Base-by-base conservation (phyloP, 169 alveolate genomes). In the Eimeria necatrix region DNA sequence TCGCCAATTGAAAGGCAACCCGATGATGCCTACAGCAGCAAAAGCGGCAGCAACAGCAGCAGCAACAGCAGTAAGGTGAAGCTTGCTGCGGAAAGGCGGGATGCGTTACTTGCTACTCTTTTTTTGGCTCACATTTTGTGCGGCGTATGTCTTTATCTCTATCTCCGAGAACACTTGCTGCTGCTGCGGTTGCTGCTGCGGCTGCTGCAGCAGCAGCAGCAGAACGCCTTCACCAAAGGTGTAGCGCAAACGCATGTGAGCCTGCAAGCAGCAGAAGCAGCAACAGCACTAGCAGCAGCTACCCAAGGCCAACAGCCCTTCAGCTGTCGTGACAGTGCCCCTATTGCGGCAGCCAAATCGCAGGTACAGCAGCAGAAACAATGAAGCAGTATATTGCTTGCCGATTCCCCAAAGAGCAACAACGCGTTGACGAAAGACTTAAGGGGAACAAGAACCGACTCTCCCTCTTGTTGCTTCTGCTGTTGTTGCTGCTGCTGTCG, bases 181-280 rank as follows among this genome's bases (percentile, higher is more conserved):
- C 78, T 68, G 78, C 46, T 68, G 78, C 32, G 12, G 68, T 56
- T 56, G 68, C 68, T 68, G 78, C 78, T 68, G 78, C 2, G 12
- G 78, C 32, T 68, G 78, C 78, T 68, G 78, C 78, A 68, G 32
- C 78, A 68, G 78, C 5, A 68, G 78, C 78, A 68, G 78, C 78
- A 68, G 32, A 10, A 68, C 32, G 32, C 78, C 78, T 14, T 68
- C 78, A 10, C 78, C 78, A n/a, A 68, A 68, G n/a, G 78, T 24
- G 32, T 68, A 68, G 9, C 78, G 78, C 46, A 68, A n/a, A 14
- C 78, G 78, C 78, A 68, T 68, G 78, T 24, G 78, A 14, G 78
- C 78, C 78, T 68, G 32, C 78, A 68, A 12, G 32, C 78, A 68
- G 32, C 78, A n/a, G 32, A 16, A 68, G 78, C 78, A 68, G 32